Evolutionary conservation across 2,329 filamentous ascomycete species (phyloP).

Genomic region (Lachnellula occidentalis): DNA sequence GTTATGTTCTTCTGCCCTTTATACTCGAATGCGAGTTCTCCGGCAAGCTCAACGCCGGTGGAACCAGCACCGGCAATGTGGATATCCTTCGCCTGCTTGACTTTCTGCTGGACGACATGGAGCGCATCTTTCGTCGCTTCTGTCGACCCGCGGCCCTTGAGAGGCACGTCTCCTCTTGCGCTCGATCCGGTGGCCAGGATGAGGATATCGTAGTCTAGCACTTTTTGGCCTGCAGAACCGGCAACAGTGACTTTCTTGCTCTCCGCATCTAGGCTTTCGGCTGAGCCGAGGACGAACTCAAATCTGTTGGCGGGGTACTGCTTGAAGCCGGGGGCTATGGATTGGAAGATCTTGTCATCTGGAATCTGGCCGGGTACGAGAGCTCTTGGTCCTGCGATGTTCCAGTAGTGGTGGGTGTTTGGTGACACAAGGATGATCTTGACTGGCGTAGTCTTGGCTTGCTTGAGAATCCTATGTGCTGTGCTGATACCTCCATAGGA

Average conservation of each 20-base stretch:
- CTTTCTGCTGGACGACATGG: slow-evolving; percentile 21
- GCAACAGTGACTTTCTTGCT: slow-evolving; percentile 39
- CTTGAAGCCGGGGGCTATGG: slow-evolving; percentile 40
- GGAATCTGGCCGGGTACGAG: slow-evolving; percentile 39
- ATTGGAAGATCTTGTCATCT: slow-evolving; percentile 38
- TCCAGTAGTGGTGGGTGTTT: slow-evolving; percentile 46
- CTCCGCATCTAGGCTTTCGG: slow-evolving; percentile 38
- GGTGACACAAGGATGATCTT: slow-evolving; percentile 51
- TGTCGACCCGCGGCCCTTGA: slow-evolving; percentile 41
- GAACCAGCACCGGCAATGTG: slow-evolving; percentile 31
- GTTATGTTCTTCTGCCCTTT: slow-evolving; percentile 26
- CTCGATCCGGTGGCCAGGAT: slow-evolving; percentile 50
- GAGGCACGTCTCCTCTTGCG: slow-evolving; percentile 41
- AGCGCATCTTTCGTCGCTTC: slow-evolving; percentile 25
- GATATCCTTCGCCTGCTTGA: slow-evolving; percentile 25
- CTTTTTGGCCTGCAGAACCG: slow-evolving; percentile 29
- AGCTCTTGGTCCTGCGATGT: slow-evolving; percentile 42
- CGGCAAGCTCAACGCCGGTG: slow-evolving; percentile 31
- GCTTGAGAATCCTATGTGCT: slow-evolving; percentile 31
- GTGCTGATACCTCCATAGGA: slow-evolving; percentile 28
- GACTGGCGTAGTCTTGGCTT: slow-evolving; percentile 31
- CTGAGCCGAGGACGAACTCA: slow-evolving; percentile 47
- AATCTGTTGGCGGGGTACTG: slow-evolving; percentile 44
- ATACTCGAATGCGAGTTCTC: slow-evolving; percentile 27
- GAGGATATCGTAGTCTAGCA: slow-evolving; percentile 44